These are phyloP conservation scores for Chaetomium tenue DNA, from an alignment of 495 filamentous ascomycete genomes.

Conservation along the genomic window DNA sequence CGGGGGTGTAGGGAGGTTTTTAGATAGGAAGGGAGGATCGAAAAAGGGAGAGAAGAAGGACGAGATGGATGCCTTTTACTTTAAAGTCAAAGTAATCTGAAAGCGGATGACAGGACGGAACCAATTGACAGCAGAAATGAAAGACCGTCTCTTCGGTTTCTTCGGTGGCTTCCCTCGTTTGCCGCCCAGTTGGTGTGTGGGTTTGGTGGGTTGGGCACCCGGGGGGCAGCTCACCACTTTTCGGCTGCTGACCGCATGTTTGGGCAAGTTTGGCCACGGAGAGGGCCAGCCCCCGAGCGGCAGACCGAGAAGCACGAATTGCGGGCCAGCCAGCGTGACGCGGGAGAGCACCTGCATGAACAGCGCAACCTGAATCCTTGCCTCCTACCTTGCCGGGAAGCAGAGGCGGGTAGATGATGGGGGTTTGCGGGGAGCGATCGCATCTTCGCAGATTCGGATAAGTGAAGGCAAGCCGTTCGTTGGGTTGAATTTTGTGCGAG, in stretches of 20 bases:
- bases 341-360: constrained; percentile 14
- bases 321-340: constrained; percentile 17
- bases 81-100: too few species aligned
- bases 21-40: neutral
- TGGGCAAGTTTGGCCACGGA: constrained; percentile 12
- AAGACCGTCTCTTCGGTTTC: neutral
- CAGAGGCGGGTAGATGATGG: neutral
- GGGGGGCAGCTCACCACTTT: constrained; percentile 4
- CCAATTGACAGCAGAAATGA: constrained; percentile 12
- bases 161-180: neutral
- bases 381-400: constrained; percentile 3
- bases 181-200: neutral
- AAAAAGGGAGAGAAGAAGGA: neutral
- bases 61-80: too few species aligned
- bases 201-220: constrained; percentile 11
- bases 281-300: constrained; percentile 16
- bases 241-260: constrained; percentile 30
- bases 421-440: constrained; percentile 1
- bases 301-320: constrained; percentile 17
- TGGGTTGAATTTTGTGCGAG: neutral
- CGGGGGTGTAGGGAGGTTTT: neutral
- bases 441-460: neutral
- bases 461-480: neutral
- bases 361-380: constrained; percentile 12
- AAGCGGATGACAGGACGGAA: neutral